Evolutionary conservation across 176 grass and related monocot genomes (phyloP).

Genomic region (Typha latifolia): DNA sequence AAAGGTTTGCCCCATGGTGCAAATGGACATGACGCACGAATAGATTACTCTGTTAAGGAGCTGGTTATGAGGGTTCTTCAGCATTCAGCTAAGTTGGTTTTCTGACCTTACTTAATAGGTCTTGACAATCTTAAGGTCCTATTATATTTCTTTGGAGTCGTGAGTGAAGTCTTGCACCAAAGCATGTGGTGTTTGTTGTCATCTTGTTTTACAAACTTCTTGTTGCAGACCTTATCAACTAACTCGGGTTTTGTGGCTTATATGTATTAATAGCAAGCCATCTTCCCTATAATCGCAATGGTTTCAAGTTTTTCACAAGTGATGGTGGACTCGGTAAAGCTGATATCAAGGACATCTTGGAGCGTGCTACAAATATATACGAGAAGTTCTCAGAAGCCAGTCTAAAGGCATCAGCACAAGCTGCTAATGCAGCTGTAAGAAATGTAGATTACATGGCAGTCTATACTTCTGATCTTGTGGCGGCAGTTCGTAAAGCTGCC

Average conservation of each 20-base stretch:
- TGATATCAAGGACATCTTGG: constrained; percentile 87
- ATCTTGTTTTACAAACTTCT: neutral
- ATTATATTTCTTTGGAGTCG: no score
- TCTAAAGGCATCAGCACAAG: constrained; percentile 30
- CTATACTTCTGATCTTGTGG: constrained; percentile 79
- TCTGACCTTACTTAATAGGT: no score
- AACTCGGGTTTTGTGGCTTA: neutral
- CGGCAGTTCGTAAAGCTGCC: constrained; percentile 76
- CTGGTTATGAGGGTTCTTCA: no score
- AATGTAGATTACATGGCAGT: constrained; percentile 90
- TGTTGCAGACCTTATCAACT: neutral
- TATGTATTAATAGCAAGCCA: constrained; percentile 64
- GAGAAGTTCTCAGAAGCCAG: constrained; percentile 35
- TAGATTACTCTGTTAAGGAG: no score
- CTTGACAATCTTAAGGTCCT: no score
- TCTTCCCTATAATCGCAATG: constrained; percentile 95
- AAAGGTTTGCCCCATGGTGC: no score
- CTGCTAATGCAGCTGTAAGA: constrained; percentile 32
- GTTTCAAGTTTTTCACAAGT: constrained; percentile 95
- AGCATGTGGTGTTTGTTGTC: neutral
- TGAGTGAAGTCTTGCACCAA: no score
- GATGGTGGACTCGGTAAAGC: constrained; percentile 80
- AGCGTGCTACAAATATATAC: constrained; percentile 50
- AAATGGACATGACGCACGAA: no score
- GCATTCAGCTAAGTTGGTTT: no score